Conservation (phyloP, 345 rosid genomes). For the Camelina hispida region DNA sequence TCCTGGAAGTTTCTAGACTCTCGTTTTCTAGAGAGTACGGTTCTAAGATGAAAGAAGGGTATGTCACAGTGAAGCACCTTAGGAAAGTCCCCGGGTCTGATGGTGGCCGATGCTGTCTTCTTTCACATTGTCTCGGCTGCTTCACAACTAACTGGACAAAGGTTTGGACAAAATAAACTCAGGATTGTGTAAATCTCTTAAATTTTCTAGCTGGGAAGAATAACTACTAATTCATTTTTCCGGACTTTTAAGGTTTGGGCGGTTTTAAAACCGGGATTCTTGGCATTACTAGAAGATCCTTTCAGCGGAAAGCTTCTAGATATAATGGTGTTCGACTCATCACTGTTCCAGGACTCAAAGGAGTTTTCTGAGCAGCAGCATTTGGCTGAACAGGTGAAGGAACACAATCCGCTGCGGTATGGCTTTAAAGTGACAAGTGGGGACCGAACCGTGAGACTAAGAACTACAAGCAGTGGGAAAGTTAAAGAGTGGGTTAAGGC, state of each 20-base stretch:
- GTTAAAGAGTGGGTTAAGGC: slow-evolving; percentile 81
- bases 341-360: slow-evolving; percentile 43
- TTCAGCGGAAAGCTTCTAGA: slow-evolving; percentile 69
- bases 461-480: slow-evolving; percentile 65
- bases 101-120: slow-evolving; percentile 50
- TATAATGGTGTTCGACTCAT: slow-evolving; percentile 73
- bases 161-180: slow-evolving; percentile 48
- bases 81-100: slow-evolving; percentile 43
- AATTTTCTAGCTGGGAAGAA: background rate
- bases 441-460: slow-evolving; percentile 57
- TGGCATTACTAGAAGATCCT: slow-evolving; percentile 87
- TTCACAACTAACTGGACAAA: slow-evolving; percentile 68
- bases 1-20: slow-evolving; percentile 86
- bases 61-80: slow-evolving; percentile 73
- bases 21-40: slow-evolving; percentile 86
- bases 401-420: slow-evolving; percentile 68
- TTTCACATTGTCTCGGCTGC: slow-evolving; percentile 58
- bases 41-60: slow-evolving; percentile 90
- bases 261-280: slow-evolving; percentile 89
- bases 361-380: slow-evolving; percentile 42
- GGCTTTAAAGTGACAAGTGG: slow-evolving; percentile 76
- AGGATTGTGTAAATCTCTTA: background rate
- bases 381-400: slow-evolving; percentile 70
- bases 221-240: background rate
- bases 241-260: slow-evolving; percentile 74